Evolutionary conservation across 1,284 basidiomycete species (phyloP).

Genomic region (Leccinum fallax): DNA sequence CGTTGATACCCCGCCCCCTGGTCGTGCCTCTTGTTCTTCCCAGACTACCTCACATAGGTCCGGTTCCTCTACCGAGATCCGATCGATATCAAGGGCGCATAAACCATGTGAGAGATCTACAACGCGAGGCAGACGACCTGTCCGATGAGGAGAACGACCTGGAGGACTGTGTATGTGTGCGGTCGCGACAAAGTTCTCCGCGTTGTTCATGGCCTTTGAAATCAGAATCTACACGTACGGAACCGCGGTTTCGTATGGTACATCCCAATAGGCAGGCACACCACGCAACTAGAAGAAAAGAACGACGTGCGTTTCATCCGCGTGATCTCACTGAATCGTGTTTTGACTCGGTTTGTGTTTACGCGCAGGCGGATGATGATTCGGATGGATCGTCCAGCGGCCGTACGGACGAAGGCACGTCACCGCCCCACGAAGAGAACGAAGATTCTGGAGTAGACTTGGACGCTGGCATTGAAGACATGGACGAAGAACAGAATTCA

Average conservation of each 20-base stretch:
- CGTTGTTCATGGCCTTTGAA: conserved; percentile 1
- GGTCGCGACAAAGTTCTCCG: neutral
- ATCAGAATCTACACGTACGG: conserved; percentile 58
- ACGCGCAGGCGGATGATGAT: conserved; percentile 47
- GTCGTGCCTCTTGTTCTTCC: conserved; percentile 68
- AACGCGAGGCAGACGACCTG: conserved; percentile 81
- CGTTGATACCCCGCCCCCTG: conserved; percentile 62
- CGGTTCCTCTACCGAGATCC: conserved; percentile 55
- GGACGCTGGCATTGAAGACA: conserved; percentile 72
- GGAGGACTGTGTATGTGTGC: conserved; percentile 61
- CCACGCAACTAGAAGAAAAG: conserved; percentile 79
- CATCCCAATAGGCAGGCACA: conserved; percentile 69
- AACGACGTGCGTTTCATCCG: conserved; percentile 63
- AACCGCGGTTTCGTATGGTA: conserved; percentile 69
- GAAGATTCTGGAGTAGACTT: conserved; percentile 60
- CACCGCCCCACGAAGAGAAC: conserved; percentile 55
- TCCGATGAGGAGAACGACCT: conserved; percentile 83
- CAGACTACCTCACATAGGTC: conserved; percentile 64
- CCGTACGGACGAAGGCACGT: conserved; percentile 45
- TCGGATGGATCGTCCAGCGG: conserved; percentile 38
- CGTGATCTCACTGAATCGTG: conserved; percentile 2
- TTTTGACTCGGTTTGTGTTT: neutral
- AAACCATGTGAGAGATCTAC: conserved; percentile 66
- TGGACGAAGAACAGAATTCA: conserved; percentile 56
- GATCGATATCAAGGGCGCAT: conserved; percentile 54